Conservation (phyloP, 2,329 filamentous ascomycete genomes). For the Periconia sp. region DNA sequence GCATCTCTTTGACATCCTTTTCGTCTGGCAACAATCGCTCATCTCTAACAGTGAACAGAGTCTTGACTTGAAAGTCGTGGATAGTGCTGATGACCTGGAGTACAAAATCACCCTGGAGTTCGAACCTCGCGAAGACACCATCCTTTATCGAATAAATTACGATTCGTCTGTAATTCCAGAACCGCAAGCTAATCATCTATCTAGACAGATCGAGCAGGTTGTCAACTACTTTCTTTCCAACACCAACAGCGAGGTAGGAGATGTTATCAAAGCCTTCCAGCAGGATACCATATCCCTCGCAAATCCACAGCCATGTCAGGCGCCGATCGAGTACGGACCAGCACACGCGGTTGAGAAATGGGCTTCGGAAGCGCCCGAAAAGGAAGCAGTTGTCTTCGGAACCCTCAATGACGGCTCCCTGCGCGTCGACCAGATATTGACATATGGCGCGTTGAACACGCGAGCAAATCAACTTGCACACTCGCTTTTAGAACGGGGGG, state of each 20-base stretch:
- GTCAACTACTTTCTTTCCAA: conserved; percentile 47
- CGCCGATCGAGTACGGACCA: conserved; percentile 27
- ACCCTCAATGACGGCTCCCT: conserved; percentile 44
- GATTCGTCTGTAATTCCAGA: conserved; percentile 56
- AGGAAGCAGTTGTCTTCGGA: conserved; percentile 66
- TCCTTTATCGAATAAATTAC: conserved; percentile 59
- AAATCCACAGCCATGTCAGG: conserved; percentile 39
- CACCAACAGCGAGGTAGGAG: conserved; percentile 35
- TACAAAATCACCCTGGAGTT: conserved; percentile 76
- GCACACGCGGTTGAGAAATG: conserved; percentile 56
- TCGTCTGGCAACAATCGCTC: conserved; percentile 82
- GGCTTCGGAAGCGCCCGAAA: conserved; percentile 52
- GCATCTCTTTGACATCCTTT: conserved; percentile 72
- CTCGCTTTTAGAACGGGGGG: conserved; percentile 53
- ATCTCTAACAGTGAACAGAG: conserved; percentile 26
- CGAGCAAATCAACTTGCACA: conserved; percentile 66
- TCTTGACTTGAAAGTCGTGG: conserved; percentile 55
- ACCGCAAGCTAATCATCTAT: conserved; percentile 58
- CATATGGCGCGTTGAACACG: conserved; percentile 66
- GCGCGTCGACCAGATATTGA: conserved; percentile 50
- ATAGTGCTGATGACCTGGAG: conserved; percentile 72
- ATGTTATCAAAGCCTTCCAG: conserved; percentile 25
- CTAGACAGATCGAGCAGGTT: conserved; percentile 63
- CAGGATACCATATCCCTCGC: conserved; percentile 41
- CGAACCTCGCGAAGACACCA: conserved; percentile 58